These are phyloP conservation scores for Acanthamoeba sp. DNA, from an alignment of 208 protist genomes.

Conservation along the genomic window DNA sequence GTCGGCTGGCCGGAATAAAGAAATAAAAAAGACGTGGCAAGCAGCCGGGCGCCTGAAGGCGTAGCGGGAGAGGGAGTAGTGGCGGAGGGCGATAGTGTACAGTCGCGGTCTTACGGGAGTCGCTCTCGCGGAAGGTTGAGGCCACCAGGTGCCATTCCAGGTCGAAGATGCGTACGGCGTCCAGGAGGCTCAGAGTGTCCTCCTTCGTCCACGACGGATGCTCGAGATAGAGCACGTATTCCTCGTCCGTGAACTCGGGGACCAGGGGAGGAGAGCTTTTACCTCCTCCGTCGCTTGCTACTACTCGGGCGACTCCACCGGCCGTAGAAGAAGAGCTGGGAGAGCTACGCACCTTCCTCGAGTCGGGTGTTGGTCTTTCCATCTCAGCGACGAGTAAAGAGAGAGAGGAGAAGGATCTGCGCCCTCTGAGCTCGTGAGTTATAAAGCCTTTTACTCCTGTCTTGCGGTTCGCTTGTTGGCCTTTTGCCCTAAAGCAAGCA, in stretches of 20 bases:
- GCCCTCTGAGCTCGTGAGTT: too few relatives aligned
- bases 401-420: too few relatives aligned
- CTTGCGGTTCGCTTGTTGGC: too few relatives aligned
- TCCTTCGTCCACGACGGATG: slow-evolving; percentile 16
- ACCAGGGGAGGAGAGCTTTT: not conserved
- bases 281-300: too few relatives aligned
- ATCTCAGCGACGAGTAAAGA: not conserved
- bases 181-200: slow-evolving; percentile 20
- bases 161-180: slow-evolving; percentile 49
- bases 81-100: not conserved
- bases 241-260: slow-evolving; percentile 35
- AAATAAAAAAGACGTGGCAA: slow-evolving; percentile 4
- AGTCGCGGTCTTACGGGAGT: not conserved
- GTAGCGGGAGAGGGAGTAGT: not conserved
- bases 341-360: not conserved
- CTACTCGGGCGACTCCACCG: not conserved
- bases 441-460: too few relatives aligned
- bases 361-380: not conserved
- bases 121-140: slow-evolving; percentile 13
- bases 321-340: not conserved
- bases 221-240: slow-evolving; percentile 55
- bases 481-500: too few relatives aligned
- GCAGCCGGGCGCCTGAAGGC: not conserved
- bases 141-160: slow-evolving; percentile 44
- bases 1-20: not conserved